These are phyloP conservation scores for Jimgerdemannia flammicorona DNA, from an alignment of 192 early-diverging fungal genomes.

Conservation along the genomic window DNA sequence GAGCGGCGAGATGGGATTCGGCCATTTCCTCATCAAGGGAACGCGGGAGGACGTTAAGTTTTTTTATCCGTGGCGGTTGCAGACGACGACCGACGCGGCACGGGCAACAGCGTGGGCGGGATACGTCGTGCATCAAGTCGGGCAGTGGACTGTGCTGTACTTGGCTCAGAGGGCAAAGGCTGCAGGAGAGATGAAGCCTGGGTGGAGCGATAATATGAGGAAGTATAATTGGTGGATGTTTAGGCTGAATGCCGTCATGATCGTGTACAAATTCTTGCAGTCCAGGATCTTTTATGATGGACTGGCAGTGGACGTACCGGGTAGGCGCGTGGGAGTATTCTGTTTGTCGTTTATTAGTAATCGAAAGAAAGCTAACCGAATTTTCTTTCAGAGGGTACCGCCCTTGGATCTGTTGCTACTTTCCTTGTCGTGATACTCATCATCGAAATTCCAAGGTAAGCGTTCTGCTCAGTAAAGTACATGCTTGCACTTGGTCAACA, in stretches of 20 bases:
- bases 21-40: background rate
- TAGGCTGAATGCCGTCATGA: slow-evolving; percentile 21
- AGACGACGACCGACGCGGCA: slow-evolving; percentile 5
- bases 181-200: background rate
- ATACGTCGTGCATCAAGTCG: slow-evolving; percentile 22
- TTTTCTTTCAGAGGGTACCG: slow-evolving; percentile 25
- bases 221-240: slow-evolving; percentile 31
- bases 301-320: slow-evolving; percentile 22
- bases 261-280: slow-evolving; percentile 22
- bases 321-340: too few relatives aligned
- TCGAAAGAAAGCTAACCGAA: too few relatives aligned
- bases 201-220: slow-evolving; percentile 12
- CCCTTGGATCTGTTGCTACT: slow-evolving; percentile 20
- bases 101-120: slow-evolving; percentile 14
- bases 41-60: slow-evolving; percentile 3
- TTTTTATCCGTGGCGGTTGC: slow-evolving; percentile 22
- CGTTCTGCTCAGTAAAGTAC: too few relatives aligned
- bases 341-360: too few relatives aligned
- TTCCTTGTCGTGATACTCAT: slow-evolving; percentile 26
- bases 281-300: slow-evolving; percentile 24
- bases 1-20: background rate
- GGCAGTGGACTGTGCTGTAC: slow-evolving; percentile 21
- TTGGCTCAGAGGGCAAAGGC: slow-evolving; percentile 14
- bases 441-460: slow-evolving; percentile 26
- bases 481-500: too few relatives aligned